Base-by-base conservation (phyloP, 2,329 filamentous ascomycete species). In the Metarhizium album region DNA sequence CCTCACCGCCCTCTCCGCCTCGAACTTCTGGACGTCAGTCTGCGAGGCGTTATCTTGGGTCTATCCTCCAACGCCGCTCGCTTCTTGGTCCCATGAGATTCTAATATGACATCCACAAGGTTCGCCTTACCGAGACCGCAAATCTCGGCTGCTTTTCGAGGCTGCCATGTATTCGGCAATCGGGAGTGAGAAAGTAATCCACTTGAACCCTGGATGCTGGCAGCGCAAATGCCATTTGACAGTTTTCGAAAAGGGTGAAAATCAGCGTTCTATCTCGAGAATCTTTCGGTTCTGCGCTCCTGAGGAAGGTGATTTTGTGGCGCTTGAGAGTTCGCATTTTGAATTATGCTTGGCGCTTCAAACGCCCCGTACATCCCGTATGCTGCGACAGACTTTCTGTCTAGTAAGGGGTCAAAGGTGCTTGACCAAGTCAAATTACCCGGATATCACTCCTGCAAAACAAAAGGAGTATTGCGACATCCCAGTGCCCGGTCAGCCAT, bases 1-100 rank as follows among this genome's bases (percentile, higher is more conserved):
- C 38, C 42, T 52, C 50, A 52, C 47, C 52, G 50, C 48, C 31
- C 37, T 42, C 20, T 46, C 35, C 47, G 18, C 37, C 47, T 42
- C 46, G 45, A 52, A 29, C 24, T 3, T 33, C n/a, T 52, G 50
- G 37, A 27, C 45, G 16, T 35, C 33, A 18, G 7, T 46, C 42
- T 46, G 45, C 29, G 46, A 38, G 45, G 37, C 16, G 35, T 42
- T 27, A 35, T 31, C 49, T 42, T 42, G 40, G 18, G 40, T 23
- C 11, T 24, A n/a, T 24, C 14, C 20, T 45, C 42, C 18, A 33
- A 45, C 31, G 45, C 38, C 22, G 42, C 49, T 48, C 42, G 48
- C 48, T 49, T 51, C 40, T 45, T 46, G 24, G 31, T 31, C 29
- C 47, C 37, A 37, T 47, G 13, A 29, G 18, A 46, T 29, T 11